Percentiles rank a stretch among this genome's conserved stretches.
Evolutionary conservation across 768 basidiomycete genomes (phyloP).

Genomic region (Royoungia palumana): DNA sequence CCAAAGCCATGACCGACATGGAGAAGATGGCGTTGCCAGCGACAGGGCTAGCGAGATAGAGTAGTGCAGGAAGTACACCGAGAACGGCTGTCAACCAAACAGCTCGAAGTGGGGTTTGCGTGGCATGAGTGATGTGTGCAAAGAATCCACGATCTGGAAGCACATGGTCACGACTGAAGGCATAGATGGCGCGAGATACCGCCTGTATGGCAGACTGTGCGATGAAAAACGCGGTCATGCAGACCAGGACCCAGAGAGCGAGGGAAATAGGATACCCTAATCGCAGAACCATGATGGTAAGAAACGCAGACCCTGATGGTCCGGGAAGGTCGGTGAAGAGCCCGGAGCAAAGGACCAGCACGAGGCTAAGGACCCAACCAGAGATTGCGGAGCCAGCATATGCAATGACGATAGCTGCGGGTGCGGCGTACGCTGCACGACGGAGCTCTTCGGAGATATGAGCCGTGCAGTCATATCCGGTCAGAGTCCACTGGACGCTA

Average conservation of each 20-base stretch:
- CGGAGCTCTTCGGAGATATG: conserved; percentile 44
- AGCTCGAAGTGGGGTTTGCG: conserved; percentile 54
- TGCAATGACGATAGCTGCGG: conserved; percentile 43
- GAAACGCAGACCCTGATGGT: conserved; percentile 51
- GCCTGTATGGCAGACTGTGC: conserved; percentile 52
- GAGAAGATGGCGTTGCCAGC: conserved; percentile 58
- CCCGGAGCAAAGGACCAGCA: conserved; percentile 57
- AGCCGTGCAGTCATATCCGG: conserved; percentile 29
- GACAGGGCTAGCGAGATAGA: conserved; percentile 49
- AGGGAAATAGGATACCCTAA: conserved; percentile 52
- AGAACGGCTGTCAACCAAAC: conserved; percentile 50
- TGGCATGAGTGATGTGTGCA: conserved; percentile 42
- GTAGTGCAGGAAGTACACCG: conserved; percentile 42
- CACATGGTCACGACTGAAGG: conserved; percentile 52
- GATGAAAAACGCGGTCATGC: conserved; percentile 62
- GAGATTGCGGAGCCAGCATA: conserved; percentile 44
- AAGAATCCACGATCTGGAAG: conserved; percentile 60
- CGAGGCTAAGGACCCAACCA: conserved; percentile 67
- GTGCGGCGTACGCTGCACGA: conserved; percentile 48
- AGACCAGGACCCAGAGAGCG: conserved; percentile 55
- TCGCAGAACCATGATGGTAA: conserved; percentile 53
- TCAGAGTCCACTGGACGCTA: conserved; percentile 49
- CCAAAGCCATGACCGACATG: conserved; percentile 48
- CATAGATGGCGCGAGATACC: conserved; percentile 55
- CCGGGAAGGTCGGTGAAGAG: conserved; percentile 48